Evolutionary conservation across 2,329 filamentous ascomycete species (phyloP), one percentile per base, ranked within the genome.

Genomic region (Clonostachys sp.): DNA sequence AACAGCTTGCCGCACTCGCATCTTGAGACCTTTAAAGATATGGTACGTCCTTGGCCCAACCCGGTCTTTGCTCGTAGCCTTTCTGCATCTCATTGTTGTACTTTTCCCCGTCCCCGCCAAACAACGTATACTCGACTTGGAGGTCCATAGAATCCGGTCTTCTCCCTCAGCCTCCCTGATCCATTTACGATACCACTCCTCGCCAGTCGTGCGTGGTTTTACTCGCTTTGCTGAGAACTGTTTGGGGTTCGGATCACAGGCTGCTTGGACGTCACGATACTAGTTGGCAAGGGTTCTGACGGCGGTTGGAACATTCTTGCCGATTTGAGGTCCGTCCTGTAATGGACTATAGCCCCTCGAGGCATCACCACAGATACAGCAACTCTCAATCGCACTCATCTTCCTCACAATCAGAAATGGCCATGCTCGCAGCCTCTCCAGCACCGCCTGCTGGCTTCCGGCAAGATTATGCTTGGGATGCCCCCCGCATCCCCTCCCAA

Each of bases 371-470:
- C 24, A 30, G 24, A 30, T 10, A 60, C 49, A 61, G 54, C 51
- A 51, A 60, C 53, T 51, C 56, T 51, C 54, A 53, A 51, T 47
- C 57, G 51, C 55, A 60, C 53, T 41, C 49, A 20, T 47, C 53
- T 46, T 17, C 53, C 51, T 41, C 54, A 57, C 49, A 54, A 52
- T 50, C 59, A 60, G 75, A 70, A 40, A 78, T 78, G 74, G 74
- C 74, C 59, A 71, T 71, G 58, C 65, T 78, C 55, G 67, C 72
- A 63, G 60, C 72, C 51, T 62, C 68, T 45, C 64, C 71, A 13
- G 61, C 68, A 45, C 61, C 68, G 36, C 66, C 71, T 51, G 58
- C 67, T 45, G 61, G 61, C 34, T 75, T 73, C 55, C 62, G 62
- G 51, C 62, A 61, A 45, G 65, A 71, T 34, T 63, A 63, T 34